These are phyloP conservation scores for Coniochaeta pulveracea DNA, from an alignment of 2,329 filamentous ascomycete genomes.

Conservation along the genomic window DNA sequence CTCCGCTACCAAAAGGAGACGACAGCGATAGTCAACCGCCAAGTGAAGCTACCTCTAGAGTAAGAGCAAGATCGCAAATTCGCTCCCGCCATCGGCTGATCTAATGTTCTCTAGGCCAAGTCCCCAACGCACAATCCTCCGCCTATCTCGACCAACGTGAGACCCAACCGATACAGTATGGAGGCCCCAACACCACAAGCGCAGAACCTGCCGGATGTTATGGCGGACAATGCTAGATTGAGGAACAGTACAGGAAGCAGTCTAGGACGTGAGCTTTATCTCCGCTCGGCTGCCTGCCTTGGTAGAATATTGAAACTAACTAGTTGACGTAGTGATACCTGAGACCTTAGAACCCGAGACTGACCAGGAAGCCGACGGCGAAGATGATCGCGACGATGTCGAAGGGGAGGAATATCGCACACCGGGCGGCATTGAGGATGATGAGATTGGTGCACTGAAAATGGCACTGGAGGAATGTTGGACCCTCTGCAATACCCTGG, in stretches of 20 bases:
- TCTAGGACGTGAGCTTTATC: slow-evolving; percentile 56
- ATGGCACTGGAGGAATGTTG: slow-evolving; percentile 79
- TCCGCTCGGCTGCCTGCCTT: background rate
- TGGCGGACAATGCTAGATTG: slow-evolving; percentile 38
- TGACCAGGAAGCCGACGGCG: slow-evolving; percentile 40
- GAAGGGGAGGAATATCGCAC: slow-evolving; percentile 1
- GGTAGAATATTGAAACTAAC: slow-evolving; percentile 15
- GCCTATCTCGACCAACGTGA: slow-evolving; percentile 64
- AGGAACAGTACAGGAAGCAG: slow-evolving; percentile 62
- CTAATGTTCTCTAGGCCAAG: slow-evolving; percentile 12
- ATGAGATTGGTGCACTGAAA: slow-evolving; percentile 57
- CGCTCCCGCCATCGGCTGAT: no score
- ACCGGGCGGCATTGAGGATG: slow-evolving; percentile 29
- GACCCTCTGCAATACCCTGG: slow-evolving; percentile 86
- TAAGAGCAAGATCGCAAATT: slow-evolving; percentile 11
- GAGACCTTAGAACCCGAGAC: slow-evolving; percentile 35
- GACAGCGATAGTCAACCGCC: slow-evolving; percentile 20
- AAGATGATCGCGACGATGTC: slow-evolving; percentile 35
- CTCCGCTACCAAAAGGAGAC: slow-evolving; percentile 17
- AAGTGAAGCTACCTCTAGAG: slow-evolving; percentile 23
- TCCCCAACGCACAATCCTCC: slow-evolving; percentile 48
- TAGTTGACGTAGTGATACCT: slow-evolving; percentile 35
- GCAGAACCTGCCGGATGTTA: slow-evolving; percentile 69
- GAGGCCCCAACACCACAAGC: slow-evolving; percentile 70
- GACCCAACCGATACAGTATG: slow-evolving; percentile 51